Evolutionary conservation across 2,329 filamentous ascomycete genomes (phyloP).

Genomic region (Exophiala xenobiotica): DNA sequence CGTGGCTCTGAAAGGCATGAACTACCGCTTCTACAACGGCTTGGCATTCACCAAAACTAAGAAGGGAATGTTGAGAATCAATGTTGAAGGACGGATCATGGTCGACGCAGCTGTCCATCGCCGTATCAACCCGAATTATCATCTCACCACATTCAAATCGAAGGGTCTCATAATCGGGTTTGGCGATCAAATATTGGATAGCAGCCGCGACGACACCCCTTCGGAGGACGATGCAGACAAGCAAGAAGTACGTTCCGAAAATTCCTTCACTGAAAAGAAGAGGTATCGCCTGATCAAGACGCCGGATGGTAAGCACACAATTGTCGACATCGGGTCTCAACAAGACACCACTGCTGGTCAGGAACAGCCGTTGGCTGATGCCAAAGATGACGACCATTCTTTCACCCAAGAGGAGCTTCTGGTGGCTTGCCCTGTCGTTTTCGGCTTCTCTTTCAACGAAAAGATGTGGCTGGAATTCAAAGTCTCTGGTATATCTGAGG

Average conservation of each 20-base stretch:
- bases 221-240: constrained; percentile 25
- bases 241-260: constrained; percentile 31
- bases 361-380: constrained; percentile 59
- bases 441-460: constrained; percentile 79
- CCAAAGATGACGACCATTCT: constrained; percentile 41
- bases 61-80: constrained; percentile 71
- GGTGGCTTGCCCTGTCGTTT: constrained; percentile 66
- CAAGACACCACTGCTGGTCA: constrained; percentile 53
- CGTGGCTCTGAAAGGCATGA: constrained; percentile 73
- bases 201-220: too few relatives aligned
- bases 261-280: constrained; percentile 41
- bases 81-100: constrained; percentile 85
- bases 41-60: constrained; percentile 84
- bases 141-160: constrained; percentile 69
- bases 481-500: constrained; percentile 74
- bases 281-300: constrained; percentile 57
- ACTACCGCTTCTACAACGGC: constrained; percentile 75
- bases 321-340: constrained; percentile 57
- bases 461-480: constrained; percentile 89
- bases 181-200: too few relatives aligned
- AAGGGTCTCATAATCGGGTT: constrained; percentile 44
- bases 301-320: constrained; percentile 51
- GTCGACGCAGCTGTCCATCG: constrained; percentile 79
- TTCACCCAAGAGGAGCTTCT: constrained; percentile 83
- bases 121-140: constrained; percentile 82